Percentiles rank a stretch among this genome's conserved stretches.
phyloP scores from a whole-genome alignment of 306 rosid species.

The Cicer judaicum region DNA sequence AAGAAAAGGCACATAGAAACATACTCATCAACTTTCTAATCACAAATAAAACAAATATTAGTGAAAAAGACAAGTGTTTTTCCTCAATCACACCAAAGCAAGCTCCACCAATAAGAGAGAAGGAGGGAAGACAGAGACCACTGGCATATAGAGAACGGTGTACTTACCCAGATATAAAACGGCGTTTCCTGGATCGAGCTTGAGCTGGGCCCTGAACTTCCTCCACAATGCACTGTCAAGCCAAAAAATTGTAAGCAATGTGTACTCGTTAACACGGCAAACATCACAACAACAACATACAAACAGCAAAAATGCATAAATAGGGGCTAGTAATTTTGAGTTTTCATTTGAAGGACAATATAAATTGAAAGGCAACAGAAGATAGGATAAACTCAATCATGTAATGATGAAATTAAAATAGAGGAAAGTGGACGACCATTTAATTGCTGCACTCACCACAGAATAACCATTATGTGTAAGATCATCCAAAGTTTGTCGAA shows the following conservation, averaged over 20 bases:
- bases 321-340: slow-evolving; percentile 6
- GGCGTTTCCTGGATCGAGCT: slow-evolving; percentile 88
- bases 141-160: slow-evolving; percentile 2
- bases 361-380: slow-evolving; percentile 14
- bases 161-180: slow-evolving; percentile 85
- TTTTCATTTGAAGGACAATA: slow-evolving; percentile 33
- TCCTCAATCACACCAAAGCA: slow-evolving; percentile 36
- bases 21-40: slow-evolving; percentile 33
- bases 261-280: slow-evolving; percentile 24
- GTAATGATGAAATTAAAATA: slow-evolving; percentile 5
- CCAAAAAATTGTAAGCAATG: slow-evolving; percentile 41
- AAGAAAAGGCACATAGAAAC: slow-evolving; percentile 2
- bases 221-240: slow-evolving; percentile 89
- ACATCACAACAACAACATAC: slow-evolving; percentile 34
- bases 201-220: slow-evolving; percentile 93
- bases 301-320: slow-evolving; percentile 26
- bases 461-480: slow-evolving; percentile 82
- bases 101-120: slow-evolving; percentile 8
- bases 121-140: slow-evolving; percentile 5
- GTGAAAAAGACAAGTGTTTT: slow-evolving; percentile 6
- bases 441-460: slow-evolving; percentile 70
- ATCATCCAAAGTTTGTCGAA: slow-evolving; percentile 95
- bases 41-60: slow-evolving; percentile 1
- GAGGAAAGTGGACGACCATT: slow-evolving; percentile 6
- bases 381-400: slow-evolving; percentile 11